phyloP scores from a whole-genome alignment of 1,284 basidiomycete genomes.

The Fomitiporia mediterranea region DNA sequence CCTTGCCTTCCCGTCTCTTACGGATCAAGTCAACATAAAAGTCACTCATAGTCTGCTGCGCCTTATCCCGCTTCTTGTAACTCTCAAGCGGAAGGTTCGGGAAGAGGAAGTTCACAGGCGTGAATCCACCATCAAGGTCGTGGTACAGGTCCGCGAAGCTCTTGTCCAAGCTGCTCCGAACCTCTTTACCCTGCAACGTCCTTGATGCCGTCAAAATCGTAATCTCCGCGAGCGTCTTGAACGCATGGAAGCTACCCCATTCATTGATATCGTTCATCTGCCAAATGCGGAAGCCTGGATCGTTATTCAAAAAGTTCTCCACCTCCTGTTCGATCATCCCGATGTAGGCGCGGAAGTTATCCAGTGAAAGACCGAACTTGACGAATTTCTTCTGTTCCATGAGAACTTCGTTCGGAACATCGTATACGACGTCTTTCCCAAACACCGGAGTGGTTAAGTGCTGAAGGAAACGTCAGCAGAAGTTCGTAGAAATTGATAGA shows the following conservation, averaged over 20 bases:
- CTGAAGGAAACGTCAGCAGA: constrained; percentile 34
- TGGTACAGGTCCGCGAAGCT: constrained; percentile 83
- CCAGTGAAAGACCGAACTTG: constrained; percentile 89
- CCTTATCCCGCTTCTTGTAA: constrained; percentile 83
- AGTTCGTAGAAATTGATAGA: not conserved
- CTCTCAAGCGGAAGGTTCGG: constrained; percentile 89
- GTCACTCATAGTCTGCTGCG: constrained; percentile 91
- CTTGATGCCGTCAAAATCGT: constrained; percentile 93
- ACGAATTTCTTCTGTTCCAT: constrained; percentile 99
- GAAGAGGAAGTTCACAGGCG: constrained; percentile 91
- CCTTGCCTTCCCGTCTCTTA: constrained; percentile 58
- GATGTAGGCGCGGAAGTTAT: constrained; percentile 90
- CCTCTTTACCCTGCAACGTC: constrained; percentile 91
- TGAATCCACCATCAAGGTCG: constrained; percentile 92
- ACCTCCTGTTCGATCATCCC: constrained; percentile 89
- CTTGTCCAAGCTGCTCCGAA: constrained; percentile 77
- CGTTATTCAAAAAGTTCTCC: constrained; percentile 62
- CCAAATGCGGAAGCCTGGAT: constrained; percentile 54
- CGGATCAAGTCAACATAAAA: constrained; percentile 91
- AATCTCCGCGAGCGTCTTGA: constrained; percentile 82
- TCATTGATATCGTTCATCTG: constrained; percentile 61
- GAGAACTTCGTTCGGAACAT: constrained; percentile 92
- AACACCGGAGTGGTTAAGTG: constrained; percentile 91
- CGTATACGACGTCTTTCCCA: constrained; percentile 97
- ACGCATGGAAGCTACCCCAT: constrained; percentile 71